These are phyloP conservation scores for Syzygium jambos DNA, from an alignment of 345 rosid genomes.

Conservation along the genomic window DNA sequence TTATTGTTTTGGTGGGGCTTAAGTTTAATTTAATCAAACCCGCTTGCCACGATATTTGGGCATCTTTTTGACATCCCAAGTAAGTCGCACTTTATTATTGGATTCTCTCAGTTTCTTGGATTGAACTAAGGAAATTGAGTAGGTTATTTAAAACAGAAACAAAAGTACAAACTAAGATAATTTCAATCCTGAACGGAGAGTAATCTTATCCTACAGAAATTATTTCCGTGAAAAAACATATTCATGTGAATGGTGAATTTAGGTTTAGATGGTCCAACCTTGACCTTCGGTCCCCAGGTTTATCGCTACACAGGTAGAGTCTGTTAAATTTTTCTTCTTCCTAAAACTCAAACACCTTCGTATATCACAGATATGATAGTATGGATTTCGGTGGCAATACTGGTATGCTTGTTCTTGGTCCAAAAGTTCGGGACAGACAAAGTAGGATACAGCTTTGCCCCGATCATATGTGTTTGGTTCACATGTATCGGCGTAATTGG, in stretches of 20 bases:
- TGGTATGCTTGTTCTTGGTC: conserved; percentile 26
- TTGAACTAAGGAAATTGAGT: background rate
- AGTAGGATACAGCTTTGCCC: conserved; percentile 39
- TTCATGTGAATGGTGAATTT: background rate
- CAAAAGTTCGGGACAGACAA: conserved; percentile 42
- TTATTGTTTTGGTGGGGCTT: background rate
- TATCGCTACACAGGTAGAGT: background rate
- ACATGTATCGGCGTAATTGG: background rate
- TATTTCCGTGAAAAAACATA: background rate
- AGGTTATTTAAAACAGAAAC: background rate
- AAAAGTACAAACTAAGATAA: background rate
- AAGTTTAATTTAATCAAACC: background rate
- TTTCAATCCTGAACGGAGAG: background rate
- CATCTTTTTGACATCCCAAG: background rate
- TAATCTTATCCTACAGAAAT: background rate
- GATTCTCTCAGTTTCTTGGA: background rate
- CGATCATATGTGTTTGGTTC: conserved; percentile 16
- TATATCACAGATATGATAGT: conserved; percentile 20
- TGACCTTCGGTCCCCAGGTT: background rate
- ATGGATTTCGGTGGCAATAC: conserved; percentile 31
- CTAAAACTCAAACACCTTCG: background rate
- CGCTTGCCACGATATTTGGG: background rate
- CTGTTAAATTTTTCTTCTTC: background rate
- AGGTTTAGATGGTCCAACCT: background rate
- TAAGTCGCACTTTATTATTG: background rate